A percentile compares a stretch with the other conserved stretches of the same genome.
Conservation (phyloP, 257 asterid species). For the Scutellaria barbata region DNA sequence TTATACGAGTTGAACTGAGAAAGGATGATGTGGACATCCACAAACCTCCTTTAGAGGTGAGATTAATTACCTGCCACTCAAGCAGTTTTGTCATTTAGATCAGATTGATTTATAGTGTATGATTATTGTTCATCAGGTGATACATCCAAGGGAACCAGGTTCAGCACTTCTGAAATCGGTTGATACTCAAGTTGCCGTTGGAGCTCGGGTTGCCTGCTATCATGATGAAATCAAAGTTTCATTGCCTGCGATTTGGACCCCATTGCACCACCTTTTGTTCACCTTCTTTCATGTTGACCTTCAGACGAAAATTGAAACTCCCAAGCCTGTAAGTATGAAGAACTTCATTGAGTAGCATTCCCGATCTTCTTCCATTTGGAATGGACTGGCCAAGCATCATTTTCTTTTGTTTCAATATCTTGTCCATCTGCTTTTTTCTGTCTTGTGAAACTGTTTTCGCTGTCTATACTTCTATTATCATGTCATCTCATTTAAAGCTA, state of each 20-base stretch:
- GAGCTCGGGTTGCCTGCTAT: slow-evolving; percentile 91
- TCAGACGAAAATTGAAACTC: slow-evolving; percentile 94
- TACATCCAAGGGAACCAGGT: slow-evolving; percentile 89
- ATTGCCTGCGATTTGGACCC: slow-evolving; percentile 93
- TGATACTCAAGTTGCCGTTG: slow-evolving; percentile 95
- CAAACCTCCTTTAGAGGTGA: slow-evolving; percentile 84
- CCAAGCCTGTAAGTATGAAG: slow-evolving; percentile 82
- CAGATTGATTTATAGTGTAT: slow-evolving; percentile 41
- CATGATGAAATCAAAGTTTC: slow-evolving; percentile 98
- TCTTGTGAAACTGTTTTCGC: slow-evolving; percentile 9
- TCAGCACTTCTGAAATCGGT: slow-evolving; percentile 72
- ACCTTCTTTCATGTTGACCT: slow-evolving; percentile 97
- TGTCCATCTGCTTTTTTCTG: slow-evolving; percentile 17
- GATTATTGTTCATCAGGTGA: slow-evolving; percentile 61
- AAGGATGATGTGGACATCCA: slow-evolving; percentile 86
- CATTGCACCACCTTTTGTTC: slow-evolving; percentile 92
- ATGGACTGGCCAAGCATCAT: slow-evolving; percentile 23
- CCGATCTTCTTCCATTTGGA: slow-evolving; percentile 23
- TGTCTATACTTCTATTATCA: slow-evolving; percentile 22
- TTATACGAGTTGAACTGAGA: slow-evolving; percentile 90
- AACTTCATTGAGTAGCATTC: slow-evolving; percentile 29
- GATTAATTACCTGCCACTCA: slow-evolving; percentile 38
- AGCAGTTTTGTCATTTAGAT: slow-evolving; percentile 36
- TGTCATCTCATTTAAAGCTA: slow-evolving; percentile 36
- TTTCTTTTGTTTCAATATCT: slow-evolving; percentile 30